Conservation (phyloP, 1,284 basidiomycete genomes). For the Boletus sp. region DNA sequence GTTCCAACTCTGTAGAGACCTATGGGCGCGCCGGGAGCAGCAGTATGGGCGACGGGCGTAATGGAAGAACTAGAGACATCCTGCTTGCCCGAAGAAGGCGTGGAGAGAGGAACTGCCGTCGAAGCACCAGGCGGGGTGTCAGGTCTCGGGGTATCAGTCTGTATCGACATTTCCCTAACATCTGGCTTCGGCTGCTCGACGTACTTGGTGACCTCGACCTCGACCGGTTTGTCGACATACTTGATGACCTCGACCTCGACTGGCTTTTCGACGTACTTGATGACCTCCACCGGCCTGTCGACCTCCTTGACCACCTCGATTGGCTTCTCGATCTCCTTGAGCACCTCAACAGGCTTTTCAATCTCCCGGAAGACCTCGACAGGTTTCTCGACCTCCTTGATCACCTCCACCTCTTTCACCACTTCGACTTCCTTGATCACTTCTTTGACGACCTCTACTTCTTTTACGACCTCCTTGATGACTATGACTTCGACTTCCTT, state of each 20-base stretch:
- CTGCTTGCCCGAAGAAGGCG: slow-evolving; percentile 28
- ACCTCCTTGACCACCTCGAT: slow-evolving; percentile 28
- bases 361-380: slow-evolving; percentile 21
- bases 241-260: slow-evolving; percentile 26
- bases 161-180: slow-evolving; percentile 66
- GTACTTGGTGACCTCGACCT: slow-evolving; percentile 29
- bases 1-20: slow-evolving; percentile 57
- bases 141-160: slow-evolving; percentile 70
- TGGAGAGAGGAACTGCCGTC: slow-evolving; percentile 20
- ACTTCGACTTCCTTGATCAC: slow-evolving; percentile 49
- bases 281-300: slow-evolving; percentile 24
- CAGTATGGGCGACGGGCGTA: slow-evolving; percentile 25
- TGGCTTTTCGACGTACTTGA: slow-evolving; percentile 28
- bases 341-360: slow-evolving; percentile 30
- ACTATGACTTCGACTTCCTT: slow-evolving; percentile 29
- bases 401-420: slow-evolving; percentile 26
- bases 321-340: slow-evolving; percentile 31
- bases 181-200: slow-evolving; percentile 51
- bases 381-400: slow-evolving; percentile 25
- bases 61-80: slow-evolving; percentile 30
- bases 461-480: slow-evolving; percentile 25
- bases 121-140: slow-evolving; percentile 34
- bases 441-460: slow-evolving; percentile 28
- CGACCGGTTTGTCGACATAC: slow-evolving; percentile 29
- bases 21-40: slow-evolving; percentile 24